Evolutionary conservation across 768 basidiomycete genomes (phyloP).

Genomic region (Leccinellum rugosiceps): DNA sequence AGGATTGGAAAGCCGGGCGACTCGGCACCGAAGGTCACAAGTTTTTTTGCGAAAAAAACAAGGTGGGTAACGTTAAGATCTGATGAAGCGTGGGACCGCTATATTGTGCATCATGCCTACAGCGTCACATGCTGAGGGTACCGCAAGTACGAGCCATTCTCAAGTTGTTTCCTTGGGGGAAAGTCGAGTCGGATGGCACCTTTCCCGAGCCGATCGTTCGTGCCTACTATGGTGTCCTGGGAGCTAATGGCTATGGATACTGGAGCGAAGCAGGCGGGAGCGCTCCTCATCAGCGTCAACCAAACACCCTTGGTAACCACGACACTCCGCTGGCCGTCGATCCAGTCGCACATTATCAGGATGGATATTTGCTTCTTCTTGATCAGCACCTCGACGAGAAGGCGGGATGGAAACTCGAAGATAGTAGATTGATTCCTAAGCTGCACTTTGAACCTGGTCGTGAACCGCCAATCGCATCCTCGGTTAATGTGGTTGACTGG

Average conservation of each 20-base stretch:
- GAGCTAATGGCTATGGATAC: conserved; percentile 38
- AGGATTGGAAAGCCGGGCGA: conserved; percentile 33
- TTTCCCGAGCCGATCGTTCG: conserved; percentile 34
- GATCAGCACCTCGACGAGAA: conserved; percentile 30
- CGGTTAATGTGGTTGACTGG: conserved; percentile 37
- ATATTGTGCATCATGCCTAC: background rate
- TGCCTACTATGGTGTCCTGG: conserved; percentile 37
- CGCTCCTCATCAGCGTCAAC: conserved; percentile 28
- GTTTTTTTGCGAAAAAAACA: conserved; percentile 34
- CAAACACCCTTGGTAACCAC: conserved; percentile 12
- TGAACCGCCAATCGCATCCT: conserved; percentile 27
- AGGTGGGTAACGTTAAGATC: conserved; percentile 18
- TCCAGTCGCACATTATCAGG: conserved; percentile 24
- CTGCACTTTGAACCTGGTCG: conserved; percentile 27
- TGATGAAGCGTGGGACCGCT: background rate
- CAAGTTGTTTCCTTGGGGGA: conserved; percentile 42
- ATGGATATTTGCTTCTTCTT: conserved; percentile 33
- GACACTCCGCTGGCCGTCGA: conserved; percentile 4
- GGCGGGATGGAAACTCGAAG: conserved; percentile 37
- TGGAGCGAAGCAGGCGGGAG: conserved; percentile 39
- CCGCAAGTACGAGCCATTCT: conserved; percentile 33
- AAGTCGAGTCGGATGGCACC: conserved; percentile 40
- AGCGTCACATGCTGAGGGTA: conserved; percentile 39
- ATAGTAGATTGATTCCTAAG: conserved; percentile 32
- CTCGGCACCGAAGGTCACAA: conserved; percentile 32